Base-by-base conservation (phyloP, 495 filamentous ascomycete species). In the Hapsidospora chrysogenum region DNA sequence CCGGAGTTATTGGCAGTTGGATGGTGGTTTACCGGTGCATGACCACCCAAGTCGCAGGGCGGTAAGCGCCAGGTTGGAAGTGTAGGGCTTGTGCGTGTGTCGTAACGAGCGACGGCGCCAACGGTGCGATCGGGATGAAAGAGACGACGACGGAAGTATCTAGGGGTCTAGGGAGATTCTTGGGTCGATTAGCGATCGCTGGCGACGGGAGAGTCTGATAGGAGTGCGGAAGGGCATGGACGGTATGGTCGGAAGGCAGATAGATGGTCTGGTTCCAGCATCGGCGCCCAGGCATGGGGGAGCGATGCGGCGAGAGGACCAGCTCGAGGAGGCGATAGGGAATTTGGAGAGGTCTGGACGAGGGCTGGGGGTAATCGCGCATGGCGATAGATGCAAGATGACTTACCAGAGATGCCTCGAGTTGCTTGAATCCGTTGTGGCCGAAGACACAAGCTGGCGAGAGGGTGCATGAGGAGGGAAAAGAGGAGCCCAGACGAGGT, bases 401-500 rank as follows among this genome's bases (percentile, higher is more conserved):
- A 47, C 52, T 48, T 43, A 56, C 52, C 41, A 43, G 29, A 30
- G 36, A 34, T 33, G 36, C 42, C 41, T 43, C 14, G 13, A 39
- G 29, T 27, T 19, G 21, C 25, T 17, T 36, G 33, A 14, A 36
- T 25, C 11, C 17, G 33, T 22, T 36, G 33, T 36, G 21, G 20
- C 33, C 17, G 33, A 22, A 27, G 33, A 23, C 33, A 6, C 8
- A 36, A 27, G 33, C 25, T 23, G 33, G 22, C 19, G 25, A 36
- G 31, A 29, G 37, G 17, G 37, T 32, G 37, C 29, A 27, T 17
- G 37, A 21, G 15, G 17, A 22, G 17, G 21, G 29, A 39, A 33
- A 33, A 39, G 37, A 33, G 37, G 29, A 39, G 29, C 29, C 27
- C 22, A 25, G 37, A 29, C 26, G 26, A 31, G 36, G 36, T 38